These are phyloP conservation scores for Eudorina sp. DNA, from an alignment of 139 green algal genomes.

Conservation along the genomic window DNA sequence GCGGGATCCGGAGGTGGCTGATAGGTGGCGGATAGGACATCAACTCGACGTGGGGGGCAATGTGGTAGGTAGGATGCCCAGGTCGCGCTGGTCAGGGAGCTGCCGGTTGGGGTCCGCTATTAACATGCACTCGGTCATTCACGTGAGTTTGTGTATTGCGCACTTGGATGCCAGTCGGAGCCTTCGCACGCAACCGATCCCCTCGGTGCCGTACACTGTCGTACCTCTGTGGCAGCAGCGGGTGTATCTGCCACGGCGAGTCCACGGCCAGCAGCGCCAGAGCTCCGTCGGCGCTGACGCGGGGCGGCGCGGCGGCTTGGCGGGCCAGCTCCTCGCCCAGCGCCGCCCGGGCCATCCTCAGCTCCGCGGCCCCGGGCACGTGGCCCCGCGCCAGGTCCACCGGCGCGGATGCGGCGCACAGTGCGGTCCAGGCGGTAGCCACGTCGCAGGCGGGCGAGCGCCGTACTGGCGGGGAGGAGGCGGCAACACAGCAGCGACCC, in stretches of 20 bases:
- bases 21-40: no score
- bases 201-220: background rate
- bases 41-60: no score
- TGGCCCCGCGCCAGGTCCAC: background rate
- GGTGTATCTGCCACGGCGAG: slow-evolving; percentile 16
- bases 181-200: background rate
- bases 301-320: background rate
- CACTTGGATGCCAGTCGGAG: background rate
- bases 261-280: background rate
- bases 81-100: no score
- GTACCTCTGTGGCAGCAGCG: slow-evolving; percentile 32
- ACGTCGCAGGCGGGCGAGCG: slow-evolving; percentile 30
- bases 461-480: background rate
- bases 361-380: background rate
- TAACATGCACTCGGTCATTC: no score
- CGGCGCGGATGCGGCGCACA: background rate
- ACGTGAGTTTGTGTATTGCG: no score
- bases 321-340: background rate
- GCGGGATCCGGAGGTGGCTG: no score
- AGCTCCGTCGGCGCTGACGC: background rate
- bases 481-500: background rate
- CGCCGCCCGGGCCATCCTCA: background rate
- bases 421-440: background rate
- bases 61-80: no score
- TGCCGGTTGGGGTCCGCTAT: no score